These are phyloP conservation scores for Pythium oligandrum DNA, from an alignment of 352 stramenopile species.

Conservation along the genomic window DNA sequence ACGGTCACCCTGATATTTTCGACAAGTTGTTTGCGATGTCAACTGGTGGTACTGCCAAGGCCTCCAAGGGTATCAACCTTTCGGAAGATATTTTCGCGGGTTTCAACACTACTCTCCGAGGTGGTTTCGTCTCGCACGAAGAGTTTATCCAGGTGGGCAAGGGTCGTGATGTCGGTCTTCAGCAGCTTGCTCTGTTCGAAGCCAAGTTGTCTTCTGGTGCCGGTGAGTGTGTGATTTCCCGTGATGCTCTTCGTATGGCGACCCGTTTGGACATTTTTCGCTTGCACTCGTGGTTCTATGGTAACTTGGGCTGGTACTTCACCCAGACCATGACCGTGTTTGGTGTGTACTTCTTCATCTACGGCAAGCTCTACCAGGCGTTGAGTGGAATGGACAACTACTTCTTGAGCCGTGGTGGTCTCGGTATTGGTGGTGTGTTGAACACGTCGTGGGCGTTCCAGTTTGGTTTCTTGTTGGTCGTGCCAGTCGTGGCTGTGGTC, in stretches of 20 bases:
- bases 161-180: slow-evolving; percentile 98
- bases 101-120: slow-evolving; percentile 81
- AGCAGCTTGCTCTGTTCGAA: slow-evolving; percentile 98
- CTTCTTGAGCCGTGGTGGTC: slow-evolving; percentile 88
- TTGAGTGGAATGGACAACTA: slow-evolving; percentile 91
- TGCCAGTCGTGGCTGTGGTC: slow-evolving; percentile 96
- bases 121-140: slow-evolving; percentile 69
- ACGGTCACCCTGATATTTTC: slow-evolving; percentile 88
- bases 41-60: slow-evolving; percentile 74
- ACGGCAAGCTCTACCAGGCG: slow-evolving; percentile 95
- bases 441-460: slow-evolving; percentile 95
- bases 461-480: slow-evolving; percentile 95
- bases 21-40: slow-evolving; percentile 84
- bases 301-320: slow-evolving; percentile 98
- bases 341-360: slow-evolving; percentile 98
- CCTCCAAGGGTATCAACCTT: slow-evolving; percentile 79
- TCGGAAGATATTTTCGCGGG: slow-evolving; percentile 88
- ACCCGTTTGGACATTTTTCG: slow-evolving; percentile 96
- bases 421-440: slow-evolving; percentile 93
- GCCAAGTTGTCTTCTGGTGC: slow-evolving; percentile 96
- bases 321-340: slow-evolving; percentile 97
- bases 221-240: slow-evolving; percentile 96
- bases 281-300: slow-evolving; percentile 97
- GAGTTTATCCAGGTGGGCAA: slow-evolving; percentile 92
- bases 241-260: slow-evolving; percentile 94